Base-by-base conservation (phyloP, 1,284 basidiomycete species). In the Mycosarcoma maydis region DNA sequence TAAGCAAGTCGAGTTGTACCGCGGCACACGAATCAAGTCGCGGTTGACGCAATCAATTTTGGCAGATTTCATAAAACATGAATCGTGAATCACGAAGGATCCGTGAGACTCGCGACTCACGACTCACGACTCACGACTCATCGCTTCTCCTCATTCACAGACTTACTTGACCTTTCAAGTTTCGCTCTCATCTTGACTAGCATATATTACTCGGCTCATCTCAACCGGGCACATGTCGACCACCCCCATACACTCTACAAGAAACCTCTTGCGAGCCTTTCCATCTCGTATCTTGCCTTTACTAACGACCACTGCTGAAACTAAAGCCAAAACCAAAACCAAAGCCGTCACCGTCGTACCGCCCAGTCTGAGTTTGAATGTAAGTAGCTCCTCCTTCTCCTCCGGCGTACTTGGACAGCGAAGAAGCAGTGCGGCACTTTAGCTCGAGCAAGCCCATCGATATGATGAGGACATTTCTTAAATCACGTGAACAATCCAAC, bases 401-500 rank as follows among this genome's bases (percentile, higher is more conserved):
- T 29, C 27, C 27, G 7, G 27, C 27, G 13, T 1, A 22, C 42
- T 11, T 17, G 6, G 13, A 22, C 42, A 43, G 11, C 19, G 22
- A 20, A 16, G 27, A 13, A 46, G 23, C 32, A 20, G 26, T 17
- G 34, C 17, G 20, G 27, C 32, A 34, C 32, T 10, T 16, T 3
- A 37, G 10, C 32, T 27, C 29, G 24, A 27, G 11, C 6, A 45
- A 26, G 44, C 23, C 19, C 6, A 7, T 40, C 46, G 5, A 24
- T 16, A 59, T 72, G 72, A 73, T 73, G 72, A 73, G 67, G 42
- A 66, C 56, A 53, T 46, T 62, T 57, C 65, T 51, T 51, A 57
- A 53, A 62, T 52, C 54, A 66, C 59, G 65, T 70, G 67, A 73
- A 73, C 72, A 73, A 73, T 73, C 72, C 72, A 73, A 73, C 61